A percentile compares a stretch with the other conserved stretches of the same genome.
Conservation (phyloP, 2,329 filamentous ascomycete species). For the Hypoxylon sp. region DNA sequence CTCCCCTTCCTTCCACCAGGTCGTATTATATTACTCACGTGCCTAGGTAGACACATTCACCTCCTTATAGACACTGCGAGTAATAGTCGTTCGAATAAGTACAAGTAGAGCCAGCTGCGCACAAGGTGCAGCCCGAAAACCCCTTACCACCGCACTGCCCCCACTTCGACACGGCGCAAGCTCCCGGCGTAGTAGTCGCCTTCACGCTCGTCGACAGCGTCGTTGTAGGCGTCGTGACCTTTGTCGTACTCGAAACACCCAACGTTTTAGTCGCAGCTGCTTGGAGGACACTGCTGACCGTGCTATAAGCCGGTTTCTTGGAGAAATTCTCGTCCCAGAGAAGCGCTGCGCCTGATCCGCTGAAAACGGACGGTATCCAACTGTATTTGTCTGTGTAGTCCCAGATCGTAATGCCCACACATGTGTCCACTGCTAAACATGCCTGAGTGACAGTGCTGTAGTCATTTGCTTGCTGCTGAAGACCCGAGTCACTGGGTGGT, state of each 20-base stretch:
- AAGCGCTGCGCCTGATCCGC: conserved; percentile 57
- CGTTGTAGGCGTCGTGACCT: conserved; percentile 12
- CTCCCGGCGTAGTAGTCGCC: conserved; percentile 21
- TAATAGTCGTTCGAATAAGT: conserved; percentile 51
- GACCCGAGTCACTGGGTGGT: conserved; percentile 60
- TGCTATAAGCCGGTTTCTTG: conserved; percentile 59
- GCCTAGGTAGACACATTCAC: neutral
- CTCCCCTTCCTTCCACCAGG: neutral
- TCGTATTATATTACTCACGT: neutral
- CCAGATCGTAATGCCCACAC: conserved; percentile 62
- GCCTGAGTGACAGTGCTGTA: conserved; percentile 59
- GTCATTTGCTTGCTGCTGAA: conserved; percentile 63
- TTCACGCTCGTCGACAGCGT: conserved; percentile 1
- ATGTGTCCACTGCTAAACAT: conserved; percentile 56
- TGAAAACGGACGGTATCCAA: conserved; percentile 59
- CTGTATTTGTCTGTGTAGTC: conserved; percentile 60
- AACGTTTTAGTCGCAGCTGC: conserved; percentile 47
- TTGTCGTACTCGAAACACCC: neutral
- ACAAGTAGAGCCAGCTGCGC: conserved; percentile 52
- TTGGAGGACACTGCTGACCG: conserved; percentile 56
- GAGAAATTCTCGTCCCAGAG: conserved; percentile 57
- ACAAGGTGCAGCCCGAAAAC: conserved; percentile 51
- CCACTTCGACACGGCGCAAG: conserved; percentile 43
- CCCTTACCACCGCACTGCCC: conserved; percentile 53
- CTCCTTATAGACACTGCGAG: conserved; percentile 47